Base-by-base conservation (phyloP, 345 rosid species). In the Noccaea bulbosa region DNA sequence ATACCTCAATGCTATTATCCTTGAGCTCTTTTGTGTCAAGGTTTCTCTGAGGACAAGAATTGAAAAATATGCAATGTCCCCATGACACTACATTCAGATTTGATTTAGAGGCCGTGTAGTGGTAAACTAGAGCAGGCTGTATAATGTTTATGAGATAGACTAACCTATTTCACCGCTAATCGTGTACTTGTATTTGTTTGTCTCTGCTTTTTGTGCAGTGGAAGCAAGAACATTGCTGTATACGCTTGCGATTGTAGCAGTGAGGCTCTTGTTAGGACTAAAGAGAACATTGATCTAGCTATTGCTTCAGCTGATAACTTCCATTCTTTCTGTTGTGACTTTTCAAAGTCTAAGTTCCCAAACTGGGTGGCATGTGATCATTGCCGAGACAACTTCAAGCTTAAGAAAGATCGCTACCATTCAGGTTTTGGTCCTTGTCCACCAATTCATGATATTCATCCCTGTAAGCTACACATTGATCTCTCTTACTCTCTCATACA, bases 241-340 rank as follows among this genome's bases (percentile, higher is more conserved):
- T 88, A 91, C 69, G 96, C 98, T 62, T 93, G 96, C 5, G 93
- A 90, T 57, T 93, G 93, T 82, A 88, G 98, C 75, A 59, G 72
- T 38, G 89, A 87, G 67, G 88, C 87, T 70, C 94, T 93, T 61
- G 81, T 83, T 65, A 85, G 80, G 54, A 86, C 87, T 1, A 83
- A 81, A 74, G 91, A 83, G 71, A 85, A 77, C 72, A 70, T 87
- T 4, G 76, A 61, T 59, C 34, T 62, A 2, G 8, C 76, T 53
- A 38, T 72, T 15, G 35, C 69, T 67, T 55, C 27, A 4, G 55
- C 72, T 34, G 75, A 59, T 43, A 83, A 88, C 7, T 91, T 87
- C 59, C 70, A 51, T 57, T 80, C 88, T 0, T 91, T 91, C 81
- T 73, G 51, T 34, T 90, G 96, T 72, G 92, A 93, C 71, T 87